phyloP scores from a whole-genome alignment of 2,329 filamentous ascomycete species.

The Lasiodiplodia sp. region DNA sequence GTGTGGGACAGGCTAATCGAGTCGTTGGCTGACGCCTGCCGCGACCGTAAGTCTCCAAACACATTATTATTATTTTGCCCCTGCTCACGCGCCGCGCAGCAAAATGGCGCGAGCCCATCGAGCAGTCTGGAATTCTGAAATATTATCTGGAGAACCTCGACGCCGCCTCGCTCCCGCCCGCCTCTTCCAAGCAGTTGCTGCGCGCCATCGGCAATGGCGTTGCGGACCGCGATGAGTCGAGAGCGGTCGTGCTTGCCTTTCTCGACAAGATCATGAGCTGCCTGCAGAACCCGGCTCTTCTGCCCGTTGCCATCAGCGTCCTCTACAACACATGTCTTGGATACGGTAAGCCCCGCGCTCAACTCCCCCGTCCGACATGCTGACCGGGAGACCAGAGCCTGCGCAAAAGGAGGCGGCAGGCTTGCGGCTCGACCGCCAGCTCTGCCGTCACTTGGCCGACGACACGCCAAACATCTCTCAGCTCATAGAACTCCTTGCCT shows the following conservation, averaged over 20 bases:
- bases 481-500: slow-evolving; percentile 44
- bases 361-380: neutral
- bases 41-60: slow-evolving; percentile 13
- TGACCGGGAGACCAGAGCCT: slow-evolving; percentile 38
- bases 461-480: slow-evolving; percentile 40
- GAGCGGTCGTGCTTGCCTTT: slow-evolving; percentile 39
- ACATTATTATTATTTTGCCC: neutral
- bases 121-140: slow-evolving; percentile 40
- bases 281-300: slow-evolving; percentile 38
- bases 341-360: slow-evolving; percentile 40
- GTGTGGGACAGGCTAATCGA: slow-evolving; percentile 25
- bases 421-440: slow-evolving; percentile 43
- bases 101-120: slow-evolving; percentile 41
- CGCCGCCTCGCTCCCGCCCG: slow-evolving; percentile 33
- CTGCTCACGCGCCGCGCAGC: slow-evolving; percentile 40
- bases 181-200: slow-evolving; percentile 43
- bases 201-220: slow-evolving; percentile 49
- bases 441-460: slow-evolving; percentile 38
- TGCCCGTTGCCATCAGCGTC: slow-evolving; percentile 46
- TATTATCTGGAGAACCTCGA: slow-evolving; percentile 40
- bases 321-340: slow-evolving; percentile 55
- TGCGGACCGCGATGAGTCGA: slow-evolving; percentile 46
- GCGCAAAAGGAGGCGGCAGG: slow-evolving; percentile 44
- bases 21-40: slow-evolving; percentile 25
- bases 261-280: slow-evolving; percentile 40